Percentiles rank a stretch among this genome's conserved stretches.
Evolutionary conservation across 176 grass and related monocot genomes (phyloP).

Genomic region (Aechmea fasciata): DNA sequence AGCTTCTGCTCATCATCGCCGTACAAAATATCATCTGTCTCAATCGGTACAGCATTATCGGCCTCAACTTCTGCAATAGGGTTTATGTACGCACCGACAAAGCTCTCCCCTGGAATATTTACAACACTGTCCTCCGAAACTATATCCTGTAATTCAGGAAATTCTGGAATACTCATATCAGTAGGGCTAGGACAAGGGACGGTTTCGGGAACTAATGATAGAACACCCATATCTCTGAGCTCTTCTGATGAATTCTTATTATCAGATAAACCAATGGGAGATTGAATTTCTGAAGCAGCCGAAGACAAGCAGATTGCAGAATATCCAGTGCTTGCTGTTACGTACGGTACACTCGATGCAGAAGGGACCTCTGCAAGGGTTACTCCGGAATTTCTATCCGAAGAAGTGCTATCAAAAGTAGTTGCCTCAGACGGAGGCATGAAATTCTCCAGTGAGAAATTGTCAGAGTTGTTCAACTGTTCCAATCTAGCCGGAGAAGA

Average conservation of each 20-base stretch:
- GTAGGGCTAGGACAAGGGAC: conserved; percentile 20
- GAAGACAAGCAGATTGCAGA: conserved; percentile 52
- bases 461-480: conserved; percentile 24
- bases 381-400: conserved; percentile 52
- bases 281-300: conserved; percentile 38
- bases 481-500: conserved; percentile 37
- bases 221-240: conserved; percentile 27
- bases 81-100: conserved; percentile 34
- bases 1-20: conserved; percentile 48
- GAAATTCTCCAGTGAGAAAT: conserved; percentile 38
- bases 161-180: conserved; percentile 37
- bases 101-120: conserved; percentile 37
- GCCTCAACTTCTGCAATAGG: conserved; percentile 30
- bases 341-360: conserved; percentile 36
- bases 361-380: conserved; percentile 58
- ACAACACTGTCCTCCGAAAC: conserved; percentile 24
- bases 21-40: conserved; percentile 52
- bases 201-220: conserved; percentile 33
- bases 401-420: conserved; percentile 36
- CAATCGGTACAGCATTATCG: conserved; percentile 47
- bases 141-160: conserved; percentile 50
- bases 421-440: conserved; percentile 27
- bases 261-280: conserved; percentile 20
- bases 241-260: conserved; percentile 21
- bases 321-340: conserved; percentile 41